Evolutionary conservation across 2,329 filamentous ascomycete genomes (phyloP).

Genomic region (Penicillium crustosum): DNA sequence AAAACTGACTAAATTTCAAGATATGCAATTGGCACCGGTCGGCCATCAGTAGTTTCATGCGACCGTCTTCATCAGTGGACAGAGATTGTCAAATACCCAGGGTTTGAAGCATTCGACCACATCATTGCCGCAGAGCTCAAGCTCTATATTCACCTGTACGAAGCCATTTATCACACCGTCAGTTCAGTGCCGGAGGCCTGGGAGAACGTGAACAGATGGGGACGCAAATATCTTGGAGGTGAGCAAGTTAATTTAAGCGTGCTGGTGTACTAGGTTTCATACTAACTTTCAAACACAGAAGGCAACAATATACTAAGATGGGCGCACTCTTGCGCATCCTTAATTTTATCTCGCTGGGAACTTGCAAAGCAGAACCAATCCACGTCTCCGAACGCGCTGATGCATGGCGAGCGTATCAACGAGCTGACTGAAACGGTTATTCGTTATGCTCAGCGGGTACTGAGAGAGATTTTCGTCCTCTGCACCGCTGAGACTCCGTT

Average conservation of each 20-base stretch:
- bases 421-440: conserved; percentile 6
- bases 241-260: background rate
- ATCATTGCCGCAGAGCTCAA: conserved; percentile 11
- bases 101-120: conserved; percentile 6
- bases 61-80: conserved; percentile 6
- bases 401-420: background rate
- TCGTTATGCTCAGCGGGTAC: conserved; percentile 4
- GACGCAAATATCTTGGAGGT: conserved; percentile 4
- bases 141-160: conserved; percentile 9
- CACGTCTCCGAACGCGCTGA: background rate
- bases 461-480: conserved; percentile 6
- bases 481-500: conserved; percentile 2
- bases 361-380: conserved; percentile 5
- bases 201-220: conserved; percentile 8
- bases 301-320: conserved; percentile 1
- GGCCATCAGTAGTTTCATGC: conserved; percentile 7
- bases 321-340: conserved; percentile 5
- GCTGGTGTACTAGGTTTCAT: rapidly evolving
- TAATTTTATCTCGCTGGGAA: conserved; percentile 11
- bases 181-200: conserved; percentile 4
- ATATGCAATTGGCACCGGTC: conserved; percentile 10
- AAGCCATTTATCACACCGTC: conserved; percentile 1
- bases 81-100: conserved; percentile 8
- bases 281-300: background rate
- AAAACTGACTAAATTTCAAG: background rate